Percentiles rank a stretch among this genome's conserved stretches.
Conservation (phyloP, 2,329 filamentous ascomycete genomes). For the Fusarium chaquense region DNA sequence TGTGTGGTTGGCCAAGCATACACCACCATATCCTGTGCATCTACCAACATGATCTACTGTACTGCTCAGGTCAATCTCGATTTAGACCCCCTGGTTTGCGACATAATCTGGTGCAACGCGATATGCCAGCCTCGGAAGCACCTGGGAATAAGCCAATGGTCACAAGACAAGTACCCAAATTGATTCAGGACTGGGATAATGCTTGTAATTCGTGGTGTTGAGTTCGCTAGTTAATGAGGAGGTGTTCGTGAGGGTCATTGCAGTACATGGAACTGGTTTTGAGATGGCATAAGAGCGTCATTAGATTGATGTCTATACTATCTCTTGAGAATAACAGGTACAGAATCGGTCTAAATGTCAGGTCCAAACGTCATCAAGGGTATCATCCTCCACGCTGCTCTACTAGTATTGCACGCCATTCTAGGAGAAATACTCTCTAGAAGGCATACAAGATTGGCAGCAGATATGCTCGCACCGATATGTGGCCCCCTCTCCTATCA, state of each 20-base stretch:
- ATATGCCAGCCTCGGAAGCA: conserved; percentile 28
- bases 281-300: neutral
- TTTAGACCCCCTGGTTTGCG: conserved; percentile 41
- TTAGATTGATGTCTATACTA: neutral
- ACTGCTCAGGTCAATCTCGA: conserved; percentile 33
- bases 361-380: neutral
- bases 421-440: conserved; percentile 50
- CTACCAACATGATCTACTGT: conserved; percentile 26
- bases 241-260: neutral
- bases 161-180: conserved; percentile 17
- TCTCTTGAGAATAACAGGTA: neutral
- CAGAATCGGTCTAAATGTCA: neutral
- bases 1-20: neutral
- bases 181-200: conserved; percentile 26
- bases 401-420: neutral
- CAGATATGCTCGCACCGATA: conserved; percentile 67
- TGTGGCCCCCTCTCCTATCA: conserved; percentile 63
- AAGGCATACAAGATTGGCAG: conserved; percentile 62
- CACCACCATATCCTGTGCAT: conserved; percentile 20
- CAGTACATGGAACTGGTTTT: neutral
- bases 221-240: neutral
- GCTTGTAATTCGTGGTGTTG: neutral
- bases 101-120: conserved; percentile 45
- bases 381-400: conserved; percentile 9
- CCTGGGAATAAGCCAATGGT: conserved; percentile 29